These are phyloP conservation scores for Globisporangium acanthophoron DNA, from an alignment of 352 stramenopile species.

Conservation along the genomic window DNA sequence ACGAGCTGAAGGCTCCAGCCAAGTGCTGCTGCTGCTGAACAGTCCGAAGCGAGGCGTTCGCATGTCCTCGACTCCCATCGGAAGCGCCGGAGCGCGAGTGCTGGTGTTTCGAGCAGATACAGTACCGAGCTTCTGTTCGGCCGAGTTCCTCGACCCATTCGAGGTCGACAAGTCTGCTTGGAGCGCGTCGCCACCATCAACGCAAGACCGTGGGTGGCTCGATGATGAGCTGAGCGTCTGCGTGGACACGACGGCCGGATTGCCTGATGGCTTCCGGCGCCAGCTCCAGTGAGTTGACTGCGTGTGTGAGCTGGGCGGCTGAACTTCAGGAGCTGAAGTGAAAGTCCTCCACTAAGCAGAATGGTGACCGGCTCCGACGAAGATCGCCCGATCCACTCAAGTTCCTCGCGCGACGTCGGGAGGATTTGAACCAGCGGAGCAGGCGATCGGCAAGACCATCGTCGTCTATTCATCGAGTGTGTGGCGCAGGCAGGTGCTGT, in stretches of 20 bases:
- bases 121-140: no score
- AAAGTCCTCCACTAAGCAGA: background rate
- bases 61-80: no score
- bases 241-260: background rate
- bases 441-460: background rate
- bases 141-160: no score
- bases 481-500: background rate
- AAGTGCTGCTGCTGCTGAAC: no score
- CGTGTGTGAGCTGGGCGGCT: background rate
- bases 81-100: no score
- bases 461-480: background rate
- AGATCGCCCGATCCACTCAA: no score
- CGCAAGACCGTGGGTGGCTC: no score
- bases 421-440: background rate
- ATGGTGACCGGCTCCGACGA: no score
- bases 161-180: background rate
- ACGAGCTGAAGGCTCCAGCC: no score
- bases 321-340: background rate
- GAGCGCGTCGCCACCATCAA: no score
- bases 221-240: background rate
- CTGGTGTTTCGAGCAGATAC: no score
- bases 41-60: no score
- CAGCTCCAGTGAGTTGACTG: background rate
- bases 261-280: background rate
- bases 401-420: background rate